Evolutionary conservation across 176 grass and related monocot genomes (phyloP), one percentile per base, ranked within the genome.

Genomic region (Zea luxurians): DNA sequence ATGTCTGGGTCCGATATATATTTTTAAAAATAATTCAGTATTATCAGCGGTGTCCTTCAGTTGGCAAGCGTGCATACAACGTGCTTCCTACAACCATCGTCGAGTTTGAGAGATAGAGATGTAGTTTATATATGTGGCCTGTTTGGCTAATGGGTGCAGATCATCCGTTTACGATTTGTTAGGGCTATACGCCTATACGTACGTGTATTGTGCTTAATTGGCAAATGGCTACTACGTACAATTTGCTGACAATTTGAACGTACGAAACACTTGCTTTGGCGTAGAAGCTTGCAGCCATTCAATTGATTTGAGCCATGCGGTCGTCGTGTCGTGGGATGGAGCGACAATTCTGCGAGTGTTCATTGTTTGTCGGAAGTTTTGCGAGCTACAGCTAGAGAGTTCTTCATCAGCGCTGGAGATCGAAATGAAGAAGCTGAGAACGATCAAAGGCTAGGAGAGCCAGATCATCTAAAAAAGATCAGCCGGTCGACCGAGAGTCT

Each of bases 41-140:
- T 54, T 54, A 54, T 16, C 52, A 54, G 52, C 7, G 7, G 70
- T n/a, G 20, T 47, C 44, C 5, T 69, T 70, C 67, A 27, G 4
- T 18, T 43, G 64, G 16, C 16, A n/a, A 66, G 35, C 5, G 5
- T 2, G 5, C 61, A 37, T 7, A 62, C 7, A 34, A 37, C 42
- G 58, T 63, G 74, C 42, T 37, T 48, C 74, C 50, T 38, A 74
- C 50, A 2, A 69, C 10, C 58, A 57, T 18, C 58, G 21, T 69
- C 43, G 45, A 64, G 44, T 64, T 49, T 37, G 3, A 57, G 8
- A 58, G 20, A 4, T 9, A 58, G 54, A 9, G 54, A 58, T n/a
- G n/a, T 58, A 17, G 54, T 58, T 58, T 58, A 58, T 20, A 58
- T 20, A n/a, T 58, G 27, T 27, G 27, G 54, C 54, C 54, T n/a